Base-by-base conservation (phyloP, 2,329 filamentous ascomycete species). In the Alternaria gaisen region DNA sequence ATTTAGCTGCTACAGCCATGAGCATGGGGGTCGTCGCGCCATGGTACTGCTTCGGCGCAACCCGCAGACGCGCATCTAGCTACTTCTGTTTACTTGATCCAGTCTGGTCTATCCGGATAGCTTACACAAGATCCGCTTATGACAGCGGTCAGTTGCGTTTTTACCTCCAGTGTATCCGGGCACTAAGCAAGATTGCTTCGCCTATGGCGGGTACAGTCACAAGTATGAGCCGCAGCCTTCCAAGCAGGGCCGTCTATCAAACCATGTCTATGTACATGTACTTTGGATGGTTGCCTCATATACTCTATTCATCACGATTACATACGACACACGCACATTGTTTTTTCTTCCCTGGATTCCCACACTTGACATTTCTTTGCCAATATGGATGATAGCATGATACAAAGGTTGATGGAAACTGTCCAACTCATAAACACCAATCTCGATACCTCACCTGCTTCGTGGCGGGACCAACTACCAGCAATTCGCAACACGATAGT, bases 341-440 rank as follows among this genome's bases (percentile, higher is more conserved):
- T 18, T 34, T 48, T 22, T 22, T 9, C 18, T 20, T 9, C 18
- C n/a, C 28, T 16, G 16, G 18, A 14, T 18, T 26, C 18, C 26
- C 18, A 36, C 26, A 20, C 10, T 9, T 9, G 20, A 8, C 3
- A 16, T 2, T 18, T 28, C 26, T n/a, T 22, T 1, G 18, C 16
- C 56, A 41, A 38, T 20, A 72, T 72, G 71, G 58, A 74, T 40
- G 56, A 58, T 36, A 44, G 60, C 20, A 62, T 52, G 46, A 47
- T 68, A 38, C 55, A 58, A 24, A 48, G 47, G 22, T 54, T 72
- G 11, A 64, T 67, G 61, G 58, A 73, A 14, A 76, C 72, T 26
- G 67, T 79, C 16, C 64, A 67, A 16, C 68, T 76, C 46, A 78
- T 81, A 20, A 65, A 73, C 44, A 57, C 61, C 5, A 77, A 74